Conservation (phyloP, 768 basidiomycete genomes). For the Naganishia kalamii region DNA sequence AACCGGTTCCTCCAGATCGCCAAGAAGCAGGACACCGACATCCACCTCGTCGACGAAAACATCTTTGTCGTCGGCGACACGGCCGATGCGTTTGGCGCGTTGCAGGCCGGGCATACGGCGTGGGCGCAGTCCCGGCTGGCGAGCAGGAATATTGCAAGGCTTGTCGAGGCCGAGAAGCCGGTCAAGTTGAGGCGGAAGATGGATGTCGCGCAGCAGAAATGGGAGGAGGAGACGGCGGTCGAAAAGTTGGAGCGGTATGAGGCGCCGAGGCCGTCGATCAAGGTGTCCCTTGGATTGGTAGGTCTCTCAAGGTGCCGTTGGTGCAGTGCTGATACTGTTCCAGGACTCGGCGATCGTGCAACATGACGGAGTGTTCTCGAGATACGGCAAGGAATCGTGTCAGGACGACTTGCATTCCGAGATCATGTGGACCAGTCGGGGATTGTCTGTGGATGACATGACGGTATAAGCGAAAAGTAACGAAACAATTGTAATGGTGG, state of each 20-base stretch:
- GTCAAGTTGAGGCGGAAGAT: conserved; percentile 19
- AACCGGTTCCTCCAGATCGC: conserved; percentile 19
- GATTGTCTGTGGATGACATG: conserved; percentile 7
- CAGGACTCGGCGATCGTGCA: conserved; percentile 17
- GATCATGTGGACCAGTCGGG: conserved; percentile 21
- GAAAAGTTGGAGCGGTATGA: conserved; percentile 11
- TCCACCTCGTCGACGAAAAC: conserved; percentile 1
- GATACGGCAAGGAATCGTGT: not conserved
- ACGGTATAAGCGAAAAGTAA: not conserved
- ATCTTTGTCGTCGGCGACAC: conserved; percentile 47
- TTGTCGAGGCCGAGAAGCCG: conserved; percentile 20
- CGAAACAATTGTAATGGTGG: not conserved
- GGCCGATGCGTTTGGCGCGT: conserved; percentile 37
- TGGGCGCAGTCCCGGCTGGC: conserved; percentile 44
- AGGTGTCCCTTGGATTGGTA: conserved; percentile 23
- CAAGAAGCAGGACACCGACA: not conserved
- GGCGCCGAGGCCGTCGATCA: conserved; percentile 14
- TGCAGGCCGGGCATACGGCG: conserved; percentile 47
- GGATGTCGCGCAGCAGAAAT: conserved; percentile 17
- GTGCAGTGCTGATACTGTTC: not conserved
- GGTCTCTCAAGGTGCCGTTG: not conserved
- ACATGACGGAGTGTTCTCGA: not conserved
- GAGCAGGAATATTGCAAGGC: conserved; percentile 37
- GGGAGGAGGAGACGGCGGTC: not conserved
- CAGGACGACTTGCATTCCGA: conserved; percentile 16